Conservation (phyloP, 1,284 basidiomycete genomes). For the Rhodotorula glutinis region DNA sequence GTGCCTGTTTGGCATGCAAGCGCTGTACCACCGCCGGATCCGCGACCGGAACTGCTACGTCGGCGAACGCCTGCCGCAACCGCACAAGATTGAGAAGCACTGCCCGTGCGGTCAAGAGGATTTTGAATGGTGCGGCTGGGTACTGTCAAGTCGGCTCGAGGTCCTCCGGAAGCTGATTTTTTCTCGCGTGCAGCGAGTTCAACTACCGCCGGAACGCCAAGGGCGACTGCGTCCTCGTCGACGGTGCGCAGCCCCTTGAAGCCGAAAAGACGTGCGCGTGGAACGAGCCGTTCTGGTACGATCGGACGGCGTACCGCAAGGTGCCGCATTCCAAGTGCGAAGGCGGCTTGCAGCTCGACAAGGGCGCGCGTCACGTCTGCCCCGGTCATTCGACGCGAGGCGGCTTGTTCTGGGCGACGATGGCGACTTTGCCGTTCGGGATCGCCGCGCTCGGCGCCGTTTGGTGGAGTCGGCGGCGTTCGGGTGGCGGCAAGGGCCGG, state of each 20-base stretch:
- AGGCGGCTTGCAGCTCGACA: slow-evolving; percentile 69
- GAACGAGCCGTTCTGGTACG: slow-evolving; percentile 78
- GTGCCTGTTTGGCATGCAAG: slow-evolving; percentile 83
- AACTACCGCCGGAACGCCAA: slow-evolving; percentile 69
- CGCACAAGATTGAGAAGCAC: slow-evolving; percentile 60
- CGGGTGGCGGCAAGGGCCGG: slow-evolving; percentile 22
- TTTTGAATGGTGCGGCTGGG: slow-evolving; percentile 76
- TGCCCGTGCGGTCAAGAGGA: slow-evolving; percentile 71
- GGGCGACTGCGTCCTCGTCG: slow-evolving; percentile 70
- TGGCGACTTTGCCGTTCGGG: slow-evolving; percentile 68
- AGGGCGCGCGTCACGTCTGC: slow-evolving; percentile 67
- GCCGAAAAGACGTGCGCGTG: slow-evolving; percentile 59
- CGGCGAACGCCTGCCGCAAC: slow-evolving; percentile 61
- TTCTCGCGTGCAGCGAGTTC: slow-evolving; percentile 65
- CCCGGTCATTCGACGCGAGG: slow-evolving; percentile 67
- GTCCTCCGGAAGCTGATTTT: not conserved
- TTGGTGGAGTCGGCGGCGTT: slow-evolving; percentile 66
- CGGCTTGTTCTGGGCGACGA: slow-evolving; percentile 74
- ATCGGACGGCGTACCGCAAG: slow-evolving; percentile 81
- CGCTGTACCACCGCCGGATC: slow-evolving; percentile 77
- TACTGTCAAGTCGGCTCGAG: not conserved
- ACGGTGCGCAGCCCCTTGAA: slow-evolving; percentile 63
- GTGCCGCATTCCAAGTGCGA: slow-evolving; percentile 81
- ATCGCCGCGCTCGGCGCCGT: slow-evolving; percentile 70
- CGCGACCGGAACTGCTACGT: slow-evolving; percentile 79